Evolutionary conservation across 352 stramenopile species (phyloP), one percentile per base, ranked within the genome.

Genomic region (Globisporangium irregulare): DNA sequence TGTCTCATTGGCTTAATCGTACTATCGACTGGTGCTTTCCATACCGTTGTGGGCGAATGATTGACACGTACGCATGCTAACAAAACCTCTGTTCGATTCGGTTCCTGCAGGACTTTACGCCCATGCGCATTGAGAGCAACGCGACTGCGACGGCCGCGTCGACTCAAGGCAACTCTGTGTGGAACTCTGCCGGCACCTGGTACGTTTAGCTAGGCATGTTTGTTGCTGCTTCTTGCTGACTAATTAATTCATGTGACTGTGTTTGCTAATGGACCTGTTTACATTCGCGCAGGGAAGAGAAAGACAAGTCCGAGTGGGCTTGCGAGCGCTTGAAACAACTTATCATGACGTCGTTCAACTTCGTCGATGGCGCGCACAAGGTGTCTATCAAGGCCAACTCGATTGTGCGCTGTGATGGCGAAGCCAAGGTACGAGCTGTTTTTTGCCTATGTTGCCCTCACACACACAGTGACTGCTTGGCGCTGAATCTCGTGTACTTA

Each of bases 111-210:
- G 85, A 95, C 60, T 95, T 92, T 61, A 93, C 87, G 18, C 87
- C 87, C 6, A 60, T 85, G 61, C 85, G 83, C 41, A 92, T 95
- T 60, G 76, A 90, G n/a, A 71, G 74, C 32, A 59, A 59, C 6
- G 67, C 64, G 29, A 59, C 51, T 12, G 69, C 72, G 59, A 34
- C 60, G 8, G 60, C 69, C 15, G 25, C 67, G 15, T 24, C 66
- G n/a, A 62, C 55, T 34, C 64, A 77, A 58, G 75, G 72, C 14
- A 87, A 80, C 54, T 95, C 87, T n/a, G 86, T 79, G 9, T 95
- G 87, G 87, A 95, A 95, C 73, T 68, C 75, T 59, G 87, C 81
- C 7, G 87, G 87, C 66, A 95, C 87, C 1, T 95, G 87, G 87
- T 94, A 69, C 62, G 73, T 67, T 25, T 46, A 20, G 38, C 14